Evolutionary conservation across 305 asterid species (phyloP).

Genomic region (Plantago coronopus): DNA sequence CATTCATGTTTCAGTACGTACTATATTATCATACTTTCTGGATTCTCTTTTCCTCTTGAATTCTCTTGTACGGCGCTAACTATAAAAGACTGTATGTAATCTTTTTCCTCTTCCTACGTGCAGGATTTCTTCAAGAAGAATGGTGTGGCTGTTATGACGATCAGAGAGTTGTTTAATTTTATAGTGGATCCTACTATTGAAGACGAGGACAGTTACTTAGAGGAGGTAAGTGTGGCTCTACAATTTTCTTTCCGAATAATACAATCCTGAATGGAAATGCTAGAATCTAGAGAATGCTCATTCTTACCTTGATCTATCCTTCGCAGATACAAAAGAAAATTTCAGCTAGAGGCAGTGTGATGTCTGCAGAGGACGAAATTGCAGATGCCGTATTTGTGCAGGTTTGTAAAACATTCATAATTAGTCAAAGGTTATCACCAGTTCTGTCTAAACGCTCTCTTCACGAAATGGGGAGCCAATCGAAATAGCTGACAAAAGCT

Average conservation of each 20-base stretch:
- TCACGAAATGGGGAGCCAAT: too few relatives aligned
- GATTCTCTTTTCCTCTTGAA: background rate
- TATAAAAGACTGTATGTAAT: background rate
- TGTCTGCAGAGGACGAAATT: slow-evolving; percentile 82
- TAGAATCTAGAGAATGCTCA: slow-evolving; percentile 11
- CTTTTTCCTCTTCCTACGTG: slow-evolving; percentile 15
- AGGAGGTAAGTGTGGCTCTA: slow-evolving; percentile 46
- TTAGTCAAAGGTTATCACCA: background rate
- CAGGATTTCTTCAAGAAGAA: slow-evolving; percentile 87
- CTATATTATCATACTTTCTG: background rate
- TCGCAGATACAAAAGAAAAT: slow-evolving; percentile 63
- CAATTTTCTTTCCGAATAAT: background rate
- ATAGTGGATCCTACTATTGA: slow-evolving; percentile 76
- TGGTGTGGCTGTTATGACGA: slow-evolving; percentile 90
- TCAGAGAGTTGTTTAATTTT: slow-evolving; percentile 81
- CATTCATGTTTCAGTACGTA: slow-evolving; percentile 76
- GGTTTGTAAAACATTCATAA: slow-evolving; percentile 30
- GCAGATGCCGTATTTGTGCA: slow-evolving; percentile 85
- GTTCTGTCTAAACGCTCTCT: background rate
- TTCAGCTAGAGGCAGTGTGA: slow-evolving; percentile 70
- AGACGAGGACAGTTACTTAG: slow-evolving; percentile 83
- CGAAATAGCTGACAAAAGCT: too few relatives aligned
- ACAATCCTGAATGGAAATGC: slow-evolving; percentile 14
- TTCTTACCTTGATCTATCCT: slow-evolving; percentile 10
- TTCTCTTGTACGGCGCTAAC: background rate